Evolutionary conservation across 192 early-diverging fungal species (phyloP).

Genomic region (Mortierella hygrophila): DNA sequence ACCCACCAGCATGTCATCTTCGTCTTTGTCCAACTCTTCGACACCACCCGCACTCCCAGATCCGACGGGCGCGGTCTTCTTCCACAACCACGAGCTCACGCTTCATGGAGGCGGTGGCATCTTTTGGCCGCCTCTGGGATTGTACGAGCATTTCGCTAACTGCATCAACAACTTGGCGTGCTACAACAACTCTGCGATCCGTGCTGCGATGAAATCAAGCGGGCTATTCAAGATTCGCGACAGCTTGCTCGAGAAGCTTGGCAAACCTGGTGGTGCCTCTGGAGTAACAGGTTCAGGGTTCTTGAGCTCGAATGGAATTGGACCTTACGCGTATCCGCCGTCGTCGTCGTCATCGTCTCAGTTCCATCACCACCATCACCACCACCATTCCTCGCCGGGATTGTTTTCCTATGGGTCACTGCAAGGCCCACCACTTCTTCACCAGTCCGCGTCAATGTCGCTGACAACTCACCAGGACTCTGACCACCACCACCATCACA

Average conservation of each 20-base stretch:
- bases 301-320: background rate
- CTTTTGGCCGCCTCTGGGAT: conserved; percentile 39
- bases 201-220: conserved; percentile 57
- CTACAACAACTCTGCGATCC: conserved; percentile 56
- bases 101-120: conserved; percentile 8
- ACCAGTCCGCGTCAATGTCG: background rate
- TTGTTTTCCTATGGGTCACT: background rate
- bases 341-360: background rate
- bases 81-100: conserved; percentile 11
- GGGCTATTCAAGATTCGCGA: conserved; percentile 60
- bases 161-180: conserved; percentile 59
- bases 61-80: background rate
- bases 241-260: conserved; percentile 46
- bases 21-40: conserved; percentile 20
- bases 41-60: conserved; percentile 33
- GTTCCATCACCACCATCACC: background rate
- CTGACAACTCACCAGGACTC: background rate
- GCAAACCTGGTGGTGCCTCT: conserved; percentile 5
- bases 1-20: background rate
- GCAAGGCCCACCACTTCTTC: background rate
- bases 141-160: conserved; percentile 56
- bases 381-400: background rate
- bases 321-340: background rate
- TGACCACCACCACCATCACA: background rate
- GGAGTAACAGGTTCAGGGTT: background rate